A percentile compares a stretch with the other conserved stretches of the same genome.
Evolutionary conservation across 2,329 filamentous ascomycete species (phyloP).

Genomic region (Rhynchosporium graminicola): DNA sequence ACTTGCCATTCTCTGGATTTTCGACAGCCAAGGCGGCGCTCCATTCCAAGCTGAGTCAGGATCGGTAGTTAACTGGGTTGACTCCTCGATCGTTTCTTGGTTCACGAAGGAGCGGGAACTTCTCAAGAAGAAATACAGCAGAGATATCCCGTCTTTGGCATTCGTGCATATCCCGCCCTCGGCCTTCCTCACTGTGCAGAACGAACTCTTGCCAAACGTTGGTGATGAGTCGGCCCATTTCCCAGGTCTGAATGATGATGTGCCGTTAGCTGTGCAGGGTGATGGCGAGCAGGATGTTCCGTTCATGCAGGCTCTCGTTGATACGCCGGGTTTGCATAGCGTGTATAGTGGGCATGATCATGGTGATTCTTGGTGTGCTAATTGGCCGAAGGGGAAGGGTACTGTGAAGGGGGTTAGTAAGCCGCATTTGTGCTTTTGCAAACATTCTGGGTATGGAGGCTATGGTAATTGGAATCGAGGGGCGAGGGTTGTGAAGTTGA

Average conservation of each 20-base stretch:
- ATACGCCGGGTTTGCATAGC: constrained; percentile 55
- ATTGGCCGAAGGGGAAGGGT: constrained; percentile 45
- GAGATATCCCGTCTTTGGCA: constrained; percentile 50
- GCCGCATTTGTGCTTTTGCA: constrained; percentile 59
- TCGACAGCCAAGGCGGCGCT: constrained; percentile 64
- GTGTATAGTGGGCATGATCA: constrained; percentile 70
- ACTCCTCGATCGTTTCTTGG: constrained; percentile 48
- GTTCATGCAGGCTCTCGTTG: constrained; percentile 63
- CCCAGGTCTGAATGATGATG: constrained; percentile 50
- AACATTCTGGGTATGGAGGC: constrained; percentile 70
- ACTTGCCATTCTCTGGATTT: constrained; percentile 66
- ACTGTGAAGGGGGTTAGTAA: constrained; percentile 52
- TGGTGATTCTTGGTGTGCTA: constrained; percentile 59
- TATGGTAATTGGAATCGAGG: constrained; percentile 67
- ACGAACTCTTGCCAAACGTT: constrained; percentile 25
- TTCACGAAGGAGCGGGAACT: constrained; percentile 43
- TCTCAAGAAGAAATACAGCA: constrained; percentile 39
- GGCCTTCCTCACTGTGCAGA: constrained; percentile 46
- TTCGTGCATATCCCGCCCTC: constrained; percentile 57
- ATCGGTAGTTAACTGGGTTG: constrained; percentile 47
- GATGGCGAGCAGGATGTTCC: constrained; percentile 50
- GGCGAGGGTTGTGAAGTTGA: constrained; percentile 42
- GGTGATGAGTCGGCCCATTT: constrained; percentile 42
- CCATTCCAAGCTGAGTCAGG: constrained; percentile 45
- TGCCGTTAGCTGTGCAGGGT: constrained; percentile 39